Percentiles rank a stretch among this genome's conserved stretches.
Conservation (phyloP, 1,284 basidiomycete species). For the Pseudozyma sp. region DNA sequence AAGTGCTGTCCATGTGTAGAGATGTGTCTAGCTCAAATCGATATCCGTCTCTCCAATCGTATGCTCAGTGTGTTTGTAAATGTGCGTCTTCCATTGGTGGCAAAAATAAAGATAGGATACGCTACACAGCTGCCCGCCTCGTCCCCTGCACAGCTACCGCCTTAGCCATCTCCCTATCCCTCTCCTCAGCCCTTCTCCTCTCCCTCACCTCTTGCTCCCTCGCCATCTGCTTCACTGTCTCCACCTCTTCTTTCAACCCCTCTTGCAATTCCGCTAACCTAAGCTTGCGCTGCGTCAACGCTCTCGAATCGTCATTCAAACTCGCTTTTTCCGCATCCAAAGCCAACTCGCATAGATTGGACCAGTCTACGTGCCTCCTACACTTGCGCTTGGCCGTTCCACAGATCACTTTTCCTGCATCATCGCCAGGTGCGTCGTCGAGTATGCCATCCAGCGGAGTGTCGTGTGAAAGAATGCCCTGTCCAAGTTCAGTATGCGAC, state of each 20-base stretch:
- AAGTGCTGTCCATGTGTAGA: not conserved
- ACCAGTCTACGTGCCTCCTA: conserved; percentile 46
- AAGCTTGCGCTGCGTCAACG: conserved; percentile 23
- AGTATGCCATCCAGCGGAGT: conserved; percentile 26
- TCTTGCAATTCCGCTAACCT: conserved; percentile 11
- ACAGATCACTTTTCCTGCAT: conserved; percentile 18
- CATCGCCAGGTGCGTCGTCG: conserved; percentile 9
- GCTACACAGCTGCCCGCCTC: conserved; percentile 6
- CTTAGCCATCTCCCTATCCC: conserved; percentile 27
- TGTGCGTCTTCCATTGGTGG: not conserved
- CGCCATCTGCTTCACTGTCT: conserved; percentile 1
- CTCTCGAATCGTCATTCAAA: conserved; percentile 33
- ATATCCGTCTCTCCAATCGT: not conserved
- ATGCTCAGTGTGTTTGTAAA: too few relatives aligned
- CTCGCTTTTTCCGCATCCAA: conserved; percentile 38
- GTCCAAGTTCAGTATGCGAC: conserved; percentile 13
- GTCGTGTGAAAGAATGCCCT: conserved; percentile 24
- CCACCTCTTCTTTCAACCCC: conserved; percentile 11
- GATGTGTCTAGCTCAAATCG: not conserved
- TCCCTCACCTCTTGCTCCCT: conserved; percentile 6
- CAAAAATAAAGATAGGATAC: not conserved
- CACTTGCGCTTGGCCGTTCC: conserved; percentile 41
- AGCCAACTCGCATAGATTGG: conserved; percentile 37
- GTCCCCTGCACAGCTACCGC: conserved; percentile 22
- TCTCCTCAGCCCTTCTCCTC: conserved; percentile 21